Conservation (phyloP, 805 yeast genomes). For the Torulaspora quercuum region DNA sequence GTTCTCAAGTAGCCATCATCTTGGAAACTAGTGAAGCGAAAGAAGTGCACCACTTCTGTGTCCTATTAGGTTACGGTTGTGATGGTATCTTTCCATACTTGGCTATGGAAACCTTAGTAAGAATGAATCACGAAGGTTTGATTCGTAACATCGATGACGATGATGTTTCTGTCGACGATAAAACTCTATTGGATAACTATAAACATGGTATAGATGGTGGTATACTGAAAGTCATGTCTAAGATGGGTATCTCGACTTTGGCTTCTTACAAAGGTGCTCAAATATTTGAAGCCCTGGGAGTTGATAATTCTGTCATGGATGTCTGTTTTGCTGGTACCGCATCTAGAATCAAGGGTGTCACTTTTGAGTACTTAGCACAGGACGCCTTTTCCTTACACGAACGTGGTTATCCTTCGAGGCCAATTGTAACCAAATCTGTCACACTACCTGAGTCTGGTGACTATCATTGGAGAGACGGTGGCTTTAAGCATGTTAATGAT, state of each 20-base stretch:
- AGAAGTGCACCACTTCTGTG: constrained; percentile 95
- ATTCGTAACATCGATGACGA: constrained; percentile 46
- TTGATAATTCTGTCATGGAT: constrained; percentile 92
- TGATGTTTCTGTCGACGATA: constrained; percentile 45
- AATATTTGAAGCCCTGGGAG: constrained; percentile 94
- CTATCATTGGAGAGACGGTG: constrained; percentile 98
- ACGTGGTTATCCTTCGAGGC: constrained; percentile 81
- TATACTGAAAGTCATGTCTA: constrained; percentile 93
- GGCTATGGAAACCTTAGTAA: constrained; percentile 82
- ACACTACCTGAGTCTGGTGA: constrained; percentile 90
- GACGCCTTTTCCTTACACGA: constrained; percentile 94
- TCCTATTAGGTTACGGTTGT: constrained; percentile 93
- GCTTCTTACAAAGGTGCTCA: constrained; percentile 99
- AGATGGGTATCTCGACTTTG: constrained; percentile 98
- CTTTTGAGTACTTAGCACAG: constrained; percentile 93
- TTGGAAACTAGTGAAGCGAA: constrained; percentile 96
- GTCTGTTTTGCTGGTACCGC: constrained; percentile 97
- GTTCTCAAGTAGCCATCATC: constrained; percentile 88
- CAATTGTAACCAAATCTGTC: constrained; percentile 63
- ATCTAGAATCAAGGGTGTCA: constrained; percentile 91
- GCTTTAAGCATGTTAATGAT: constrained; percentile 90
- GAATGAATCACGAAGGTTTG: constrained; percentile 78
- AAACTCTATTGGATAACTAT: constrained; percentile 68
- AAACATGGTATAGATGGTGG: constrained; percentile 85
- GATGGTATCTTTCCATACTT: constrained; percentile 94